Conservation (phyloP, 2,329 filamentous ascomycete species). For the Trichoderma sp. region DNA sequence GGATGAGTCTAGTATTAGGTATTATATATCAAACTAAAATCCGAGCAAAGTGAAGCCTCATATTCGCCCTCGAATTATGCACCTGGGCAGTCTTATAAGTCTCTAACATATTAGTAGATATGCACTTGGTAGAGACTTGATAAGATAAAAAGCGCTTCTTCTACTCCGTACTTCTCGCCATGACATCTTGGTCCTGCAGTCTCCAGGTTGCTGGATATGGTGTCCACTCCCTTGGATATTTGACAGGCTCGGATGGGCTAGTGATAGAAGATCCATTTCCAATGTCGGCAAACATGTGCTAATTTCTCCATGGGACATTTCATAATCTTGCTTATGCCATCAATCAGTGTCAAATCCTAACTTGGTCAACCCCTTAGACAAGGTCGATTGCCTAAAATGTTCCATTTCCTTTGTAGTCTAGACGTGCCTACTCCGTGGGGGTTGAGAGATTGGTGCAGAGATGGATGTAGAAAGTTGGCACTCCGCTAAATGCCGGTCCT, state of each 20-base stretch:
- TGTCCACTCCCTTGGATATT: background rate
- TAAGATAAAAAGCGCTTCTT: background rate
- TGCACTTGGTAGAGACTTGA: background rate
- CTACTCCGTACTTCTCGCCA: background rate
- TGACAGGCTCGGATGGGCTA: background rate
- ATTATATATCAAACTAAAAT: too few relatives aligned
- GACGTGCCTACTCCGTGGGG: background rate
- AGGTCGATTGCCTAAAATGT: background rate
- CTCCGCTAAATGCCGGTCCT: background rate
- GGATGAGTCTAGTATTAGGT: too few relatives aligned
- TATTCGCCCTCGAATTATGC: too few relatives aligned
- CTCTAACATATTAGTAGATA: too few relatives aligned
- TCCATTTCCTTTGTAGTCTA: background rate
- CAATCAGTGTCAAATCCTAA: background rate
- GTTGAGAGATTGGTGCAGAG: background rate
- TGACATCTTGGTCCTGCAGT: background rate
- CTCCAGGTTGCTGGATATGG: background rate
- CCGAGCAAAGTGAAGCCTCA: too few relatives aligned
- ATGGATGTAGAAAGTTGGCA: background rate
- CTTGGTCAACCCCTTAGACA: background rate
- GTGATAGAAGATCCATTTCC: background rate
- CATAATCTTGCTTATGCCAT: background rate
- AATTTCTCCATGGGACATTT: background rate
- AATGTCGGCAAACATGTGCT: background rate
- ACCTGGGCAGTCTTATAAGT: too few relatives aligned